phyloP scores from a whole-genome alignment of 1,284 basidiomycete genomes.

The Leccinum subrobustum region DNA sequence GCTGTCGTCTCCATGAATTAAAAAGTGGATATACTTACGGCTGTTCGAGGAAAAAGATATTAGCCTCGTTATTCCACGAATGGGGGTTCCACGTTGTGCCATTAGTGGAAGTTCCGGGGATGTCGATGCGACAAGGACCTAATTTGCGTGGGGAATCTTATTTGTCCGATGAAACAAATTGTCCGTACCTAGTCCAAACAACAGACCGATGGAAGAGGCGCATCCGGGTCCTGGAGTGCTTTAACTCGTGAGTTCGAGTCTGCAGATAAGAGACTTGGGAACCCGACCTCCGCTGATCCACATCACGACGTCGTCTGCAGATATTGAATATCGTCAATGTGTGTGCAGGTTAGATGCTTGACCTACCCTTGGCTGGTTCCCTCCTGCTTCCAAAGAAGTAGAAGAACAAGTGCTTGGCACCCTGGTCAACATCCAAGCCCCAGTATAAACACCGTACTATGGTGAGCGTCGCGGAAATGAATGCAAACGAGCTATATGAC shows the following conservation, averaged over 20 bases:
- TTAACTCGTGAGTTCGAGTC: slow-evolving; percentile 1
- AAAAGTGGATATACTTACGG: slow-evolving; percentile 51
- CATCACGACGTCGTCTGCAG: slow-evolving; percentile 62
- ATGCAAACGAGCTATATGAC: slow-evolving; percentile 35
- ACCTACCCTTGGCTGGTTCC: slow-evolving; percentile 53
- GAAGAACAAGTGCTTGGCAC: slow-evolving; percentile 72
- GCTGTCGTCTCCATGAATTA: slow-evolving; percentile 4
- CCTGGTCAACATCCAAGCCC: slow-evolving; percentile 56
- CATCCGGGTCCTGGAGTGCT: slow-evolving; percentile 54
- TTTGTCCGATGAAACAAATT: background rate
- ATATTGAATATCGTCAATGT: background rate
- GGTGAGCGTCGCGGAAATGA: slow-evolving; percentile 2
- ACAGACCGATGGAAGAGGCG: slow-evolving; percentile 60
- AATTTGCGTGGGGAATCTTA: slow-evolving; percentile 7
- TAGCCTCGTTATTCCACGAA: slow-evolving; percentile 68
- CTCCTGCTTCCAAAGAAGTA: slow-evolving; percentile 82
- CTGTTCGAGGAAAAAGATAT: slow-evolving; percentile 73
- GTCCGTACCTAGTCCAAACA: slow-evolving; percentile 61
- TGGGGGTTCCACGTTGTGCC: slow-evolving; percentile 62
- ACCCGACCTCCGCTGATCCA: slow-evolving; percentile 66
- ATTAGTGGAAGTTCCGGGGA: slow-evolving; percentile 44
- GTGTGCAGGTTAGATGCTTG: background rate
- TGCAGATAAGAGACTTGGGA: slow-evolving; percentile 18
- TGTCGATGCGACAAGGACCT: slow-evolving; percentile 61
- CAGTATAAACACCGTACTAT: slow-evolving; percentile 51